Percentiles rank a stretch among this genome's conserved stretches.
Conservation (phyloP, 371 early-diverging fungal genomes). For the Mycotypha africana region DNA sequence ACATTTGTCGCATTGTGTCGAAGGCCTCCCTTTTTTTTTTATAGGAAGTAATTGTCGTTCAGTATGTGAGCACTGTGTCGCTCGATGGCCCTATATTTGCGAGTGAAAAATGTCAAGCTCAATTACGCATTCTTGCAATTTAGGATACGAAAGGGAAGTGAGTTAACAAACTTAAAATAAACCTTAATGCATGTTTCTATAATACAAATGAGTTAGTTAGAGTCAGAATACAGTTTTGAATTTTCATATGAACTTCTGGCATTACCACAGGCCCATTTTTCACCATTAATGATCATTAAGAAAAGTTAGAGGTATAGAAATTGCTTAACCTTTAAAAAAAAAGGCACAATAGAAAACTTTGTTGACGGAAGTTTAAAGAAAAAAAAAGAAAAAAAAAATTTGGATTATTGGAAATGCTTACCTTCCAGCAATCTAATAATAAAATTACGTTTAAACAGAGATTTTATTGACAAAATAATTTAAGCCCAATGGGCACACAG, state of each 20-base stretch:
- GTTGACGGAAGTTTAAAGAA: no score
- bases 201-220: neutral
- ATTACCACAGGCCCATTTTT: conserved; percentile 30
- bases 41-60: conserved; percentile 65
- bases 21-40: conserved; percentile 74
- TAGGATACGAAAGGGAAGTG: neutral
- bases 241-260: no score
- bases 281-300: conserved; percentile 18
- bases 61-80: conserved; percentile 51
- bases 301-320: neutral
- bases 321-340: no score
- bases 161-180: neutral
- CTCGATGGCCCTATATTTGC: conserved; percentile 59
- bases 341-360: no score
- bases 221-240: neutral
- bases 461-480: no score
- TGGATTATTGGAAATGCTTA: no score
- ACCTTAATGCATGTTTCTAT: conserved; percentile 44
- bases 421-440: no score
- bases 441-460: no score
- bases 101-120: no score
- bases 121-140: no score
- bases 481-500: no score
- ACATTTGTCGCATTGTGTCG: conserved; percentile 75
- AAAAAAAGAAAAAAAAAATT: no score